Evolutionary conservation across 352 stramenopile genomes (phyloP), one percentile per base, ranked within the genome.

Genomic region (Phytophthora palmivora): DNA sequence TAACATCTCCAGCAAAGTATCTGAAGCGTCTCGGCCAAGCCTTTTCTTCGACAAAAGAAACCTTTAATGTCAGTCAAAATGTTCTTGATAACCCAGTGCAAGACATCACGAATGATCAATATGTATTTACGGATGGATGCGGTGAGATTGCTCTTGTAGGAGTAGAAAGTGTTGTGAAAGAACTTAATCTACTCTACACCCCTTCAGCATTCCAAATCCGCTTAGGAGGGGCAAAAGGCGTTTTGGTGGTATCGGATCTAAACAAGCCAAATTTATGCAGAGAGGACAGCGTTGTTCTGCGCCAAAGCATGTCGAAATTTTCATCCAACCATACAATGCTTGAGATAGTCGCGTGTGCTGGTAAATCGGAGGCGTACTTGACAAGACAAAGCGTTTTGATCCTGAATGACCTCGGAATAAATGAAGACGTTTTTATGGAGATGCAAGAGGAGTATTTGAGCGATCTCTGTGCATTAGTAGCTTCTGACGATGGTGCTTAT

Each of bases 281-380:
- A 34, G 76, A 75, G n/a, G 30, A 58, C 3, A 62, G 72, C 19
- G 49, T 86, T 21, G 50, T 73, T 32, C 52, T 89, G 42, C 82
- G 83, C 12, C 65, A 84, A 54, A 94, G 85, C 37, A 92, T 91
- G 83, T 76, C 70, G 4, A 94, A 94, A 58, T 94, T 94, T 28
- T 11, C 24, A 4, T 91, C 82, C 1, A 52, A 24, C 11, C 79
- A 94, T 52, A 75, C 67, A n/a, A 79, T 84, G 67, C 55, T 94
- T 43, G 85, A 94, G 44, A 77, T 94, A 28, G 79, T 94, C 2
- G 72, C 83, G 5, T 78, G 58, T 34, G 68, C 79, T 0, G 78
- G 74, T 16, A 70, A 59, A 21, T 94, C 85, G 6, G 50, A 83
- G 7, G 83, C 81, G 8, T 92, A 87, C 51, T 62, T 95, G 32